Conservation (phyloP, 768 basidiomycete genomes). For the Termitomyces sp. region DNA sequence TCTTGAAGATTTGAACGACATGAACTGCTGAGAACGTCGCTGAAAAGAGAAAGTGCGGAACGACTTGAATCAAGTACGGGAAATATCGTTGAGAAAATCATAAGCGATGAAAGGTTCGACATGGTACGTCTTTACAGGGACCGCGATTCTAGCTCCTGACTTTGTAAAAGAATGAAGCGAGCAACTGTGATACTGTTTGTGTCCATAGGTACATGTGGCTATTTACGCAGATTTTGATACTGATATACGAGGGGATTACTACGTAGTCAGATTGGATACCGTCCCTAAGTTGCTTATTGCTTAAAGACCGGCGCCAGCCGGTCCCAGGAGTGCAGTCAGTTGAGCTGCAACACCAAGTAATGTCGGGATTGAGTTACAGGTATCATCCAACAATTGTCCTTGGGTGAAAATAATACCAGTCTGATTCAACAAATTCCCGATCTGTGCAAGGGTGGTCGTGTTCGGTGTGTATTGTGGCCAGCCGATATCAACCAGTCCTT, state of each 20-base stretch:
- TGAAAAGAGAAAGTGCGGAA: neutral
- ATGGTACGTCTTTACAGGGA: too few species aligned
- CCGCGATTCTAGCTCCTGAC: too few species aligned
- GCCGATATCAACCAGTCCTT: conserved; percentile 22
- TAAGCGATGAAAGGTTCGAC: too few species aligned
- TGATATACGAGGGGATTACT: neutral
- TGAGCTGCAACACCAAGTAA: neutral
- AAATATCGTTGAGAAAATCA: too few species aligned
- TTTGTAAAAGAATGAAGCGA: too few species aligned
- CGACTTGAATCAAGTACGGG: neutral
- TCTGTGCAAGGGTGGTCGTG: conserved; percentile 13
- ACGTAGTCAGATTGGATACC: neutral
- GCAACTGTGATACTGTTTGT: too few species aligned
- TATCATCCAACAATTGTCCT: conserved; percentile 12
- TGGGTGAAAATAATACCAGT: conserved; percentile 11
- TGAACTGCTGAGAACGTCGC: too few species aligned
- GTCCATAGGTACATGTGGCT: too few species aligned
- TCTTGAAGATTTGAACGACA: too few species aligned
- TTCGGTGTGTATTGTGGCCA: conserved; percentile 21
- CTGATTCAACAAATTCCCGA: conserved; percentile 12
- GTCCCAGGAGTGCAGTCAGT: conserved; percentile 2
- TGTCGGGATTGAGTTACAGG: conserved; percentile 7
- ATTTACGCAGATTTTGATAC: neutral
- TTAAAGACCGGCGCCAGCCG: neutral
- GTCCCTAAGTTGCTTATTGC: neutral